phyloP scores from a whole-genome alignment of 1,284 basidiomycete species.

The Moesziomyces antarcticus region DNA sequence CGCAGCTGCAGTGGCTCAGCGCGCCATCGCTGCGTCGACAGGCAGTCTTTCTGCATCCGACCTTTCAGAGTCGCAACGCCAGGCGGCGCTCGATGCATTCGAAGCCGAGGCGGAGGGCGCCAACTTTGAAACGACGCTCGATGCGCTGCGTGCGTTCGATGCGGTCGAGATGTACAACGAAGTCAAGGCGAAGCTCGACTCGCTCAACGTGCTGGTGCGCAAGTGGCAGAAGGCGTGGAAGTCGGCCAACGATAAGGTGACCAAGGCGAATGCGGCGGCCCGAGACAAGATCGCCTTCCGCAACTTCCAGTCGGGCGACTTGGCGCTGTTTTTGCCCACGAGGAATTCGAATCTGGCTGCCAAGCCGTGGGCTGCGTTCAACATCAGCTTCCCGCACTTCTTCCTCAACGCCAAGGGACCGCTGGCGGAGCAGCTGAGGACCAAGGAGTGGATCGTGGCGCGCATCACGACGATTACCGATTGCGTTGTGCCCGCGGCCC shows the following conservation, averaged over 20 bases:
- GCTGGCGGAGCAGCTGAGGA: constrained; percentile 77
- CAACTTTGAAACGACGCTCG: constrained; percentile 62
- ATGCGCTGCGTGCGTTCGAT: constrained; percentile 75
- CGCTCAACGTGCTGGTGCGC: constrained; percentile 77
- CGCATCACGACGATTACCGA: constrained; percentile 88
- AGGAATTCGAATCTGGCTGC: constrained; percentile 78
- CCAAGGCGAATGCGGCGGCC: constrained; percentile 66
- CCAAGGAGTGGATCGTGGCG: constrained; percentile 88
- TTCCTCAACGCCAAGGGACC: constrained; percentile 82
- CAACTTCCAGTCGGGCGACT: constrained; percentile 72
- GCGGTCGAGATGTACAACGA: constrained; percentile 82
- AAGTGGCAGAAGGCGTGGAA: constrained; percentile 94
- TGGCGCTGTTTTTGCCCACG: constrained; percentile 94
- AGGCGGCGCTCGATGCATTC: constrained; percentile 50
- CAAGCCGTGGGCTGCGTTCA: constrained; percentile 64
- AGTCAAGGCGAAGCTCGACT: constrained; percentile 77
- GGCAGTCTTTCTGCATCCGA: constrained; percentile 39
- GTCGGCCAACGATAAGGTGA: constrained; percentile 78
- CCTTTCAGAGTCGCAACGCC: constrained; percentile 47
- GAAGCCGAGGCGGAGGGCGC: constrained; percentile 41
- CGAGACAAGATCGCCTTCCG: constrained; percentile 70
- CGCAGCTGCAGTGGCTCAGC: constrained; percentile 25
- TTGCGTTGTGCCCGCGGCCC: constrained; percentile 71
- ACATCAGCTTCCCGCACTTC: constrained; percentile 90
- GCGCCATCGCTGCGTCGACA: constrained; percentile 33